Evolutionary conservation across 1,284 basidiomycete genomes (phyloP), one percentile per base, ranked within the genome.

Genomic region (Sporisorium iseilematis-ciliati): DNA sequence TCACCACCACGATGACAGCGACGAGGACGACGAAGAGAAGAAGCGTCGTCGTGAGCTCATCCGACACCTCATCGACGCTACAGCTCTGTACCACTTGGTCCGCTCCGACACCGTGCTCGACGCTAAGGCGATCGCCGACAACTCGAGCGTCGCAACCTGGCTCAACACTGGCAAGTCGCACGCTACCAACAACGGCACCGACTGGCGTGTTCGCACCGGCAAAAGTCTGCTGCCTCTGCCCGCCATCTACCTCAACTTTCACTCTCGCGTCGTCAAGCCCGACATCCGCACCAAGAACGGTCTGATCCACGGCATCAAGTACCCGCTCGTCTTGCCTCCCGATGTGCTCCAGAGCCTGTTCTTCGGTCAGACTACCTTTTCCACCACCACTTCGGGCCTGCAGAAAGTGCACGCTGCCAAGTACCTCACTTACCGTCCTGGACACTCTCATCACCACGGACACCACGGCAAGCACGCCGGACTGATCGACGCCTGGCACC

Each of bases 81-180:
- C 91, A 18, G 84, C 91, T 7, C 86, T 88, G 38, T 92, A 92
- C 84, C 90, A 92, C 80, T 88, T 89, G 52, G 85, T 92, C 14
- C 88, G 89, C 14, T 82, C 86, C 31, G 85, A 86, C 20, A 38
- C 25, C 6, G 54, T 64, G 10, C 85, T 88, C 54, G 84, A 86
- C 48, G 81, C 85, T 1, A 72, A 75, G 31, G 84, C 87, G 20
- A 87, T 92, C 20, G 87, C 87, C 6, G 86, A 87, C 75, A 91
- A 92, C 85, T 88, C 88, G 12, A 91, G 91, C 0, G 88, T 89
- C 57, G 87, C 89, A 6, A 91, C 91, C 3, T 87, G 87, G 45
- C 86, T 92, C 49, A 86, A 67, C 56, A 61, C 71, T 4, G 66
- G 65, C 54, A 58, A 43, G 18, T 55, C 69, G 12, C 64, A 66